Evolutionary conservation across 768 basidiomycete species (phyloP), one percentile per base, ranked within the genome.

Genomic region (Scleroderma bovista): DNA sequence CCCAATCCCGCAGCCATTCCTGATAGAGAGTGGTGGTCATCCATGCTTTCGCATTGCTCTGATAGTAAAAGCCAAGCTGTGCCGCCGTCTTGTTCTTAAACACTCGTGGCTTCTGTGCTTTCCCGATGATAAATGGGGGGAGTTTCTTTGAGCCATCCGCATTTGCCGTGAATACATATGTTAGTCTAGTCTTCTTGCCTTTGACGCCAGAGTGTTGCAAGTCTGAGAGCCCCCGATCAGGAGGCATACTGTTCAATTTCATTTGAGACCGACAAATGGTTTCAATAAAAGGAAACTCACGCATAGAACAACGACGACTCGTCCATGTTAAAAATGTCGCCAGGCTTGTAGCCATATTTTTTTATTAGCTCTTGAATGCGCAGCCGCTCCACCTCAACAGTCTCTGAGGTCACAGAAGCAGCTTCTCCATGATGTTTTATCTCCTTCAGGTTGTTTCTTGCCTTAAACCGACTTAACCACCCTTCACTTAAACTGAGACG

Each of bases 1-100:
- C 26, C 26, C 26, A 29, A 29, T 29, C 26, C 17, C 46, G 38
- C 39, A 72, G 50, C 68, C 69, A 74, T 22, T 69, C 61, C 34
- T 68, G 56, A 59, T 67, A 74, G 2, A 72, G 51, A 10, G 44
- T 34, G 0, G 57, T 29, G 0, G 64, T 71, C 71, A 72, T 74
- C 71, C 69, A 72, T 2, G 69, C 67, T 46, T 67, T 74, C 20
- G 54, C 55, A 56, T 72, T 74, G 57, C 64, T 67, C 12, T 55
- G 56, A 43, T 72, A 72, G 47, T 60, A 51, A 48, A 71, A 72
- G 1, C 69, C 63, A 20, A 71, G 59, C 46, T 67, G 4, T 13
- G 19, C 38, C 1, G 19, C 38, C 9, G 38, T 40, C 56, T n/a
- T 26, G 15, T n/a, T 22, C 50, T 26, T 50, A 8, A 58, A 69